A percentile compares a stretch with the other conserved stretches of the same genome.
These are phyloP conservation scores for Thermomucor indicae-seudaticae DNA, from an alignment of 371 early-diverging fungal species.

Conservation along the genomic window DNA sequence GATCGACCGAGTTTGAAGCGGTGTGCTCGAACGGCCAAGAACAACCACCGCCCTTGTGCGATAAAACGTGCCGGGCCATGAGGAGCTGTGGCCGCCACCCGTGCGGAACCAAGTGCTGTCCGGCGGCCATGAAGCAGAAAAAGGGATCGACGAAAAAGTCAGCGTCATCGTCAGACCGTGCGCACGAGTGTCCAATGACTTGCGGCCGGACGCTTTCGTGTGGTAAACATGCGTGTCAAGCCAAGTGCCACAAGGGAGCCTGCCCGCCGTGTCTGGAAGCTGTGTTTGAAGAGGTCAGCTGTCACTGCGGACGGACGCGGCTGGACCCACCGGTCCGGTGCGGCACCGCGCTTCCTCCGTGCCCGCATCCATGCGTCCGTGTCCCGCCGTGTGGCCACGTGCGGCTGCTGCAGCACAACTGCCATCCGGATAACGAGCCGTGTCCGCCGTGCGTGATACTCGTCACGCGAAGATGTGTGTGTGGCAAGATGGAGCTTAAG, in stretches of 20 bases:
- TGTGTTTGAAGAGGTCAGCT: conserved; percentile 64
- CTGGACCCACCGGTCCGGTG: conserved; percentile 74
- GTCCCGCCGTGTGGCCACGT: conserved; percentile 68
- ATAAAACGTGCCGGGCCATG: conserved; percentile 54
- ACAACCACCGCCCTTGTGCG: conserved; percentile 50
- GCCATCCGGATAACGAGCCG: conserved; percentile 67
- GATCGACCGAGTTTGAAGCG: conserved; percentile 41
- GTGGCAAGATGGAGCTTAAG: conserved; percentile 64
- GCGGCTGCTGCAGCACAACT: conserved; percentile 61
- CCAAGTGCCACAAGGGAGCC: conserved; percentile 66
- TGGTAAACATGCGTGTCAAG: conserved; percentile 62
- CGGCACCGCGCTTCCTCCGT: conserved; percentile 63
- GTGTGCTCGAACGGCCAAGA: conserved; percentile 47
- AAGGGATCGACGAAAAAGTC: conserved; percentile 26
- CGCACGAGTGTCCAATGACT: conserved; percentile 58
- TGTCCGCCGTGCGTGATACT: conserved; percentile 77
- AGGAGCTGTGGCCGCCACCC: conserved; percentile 68
- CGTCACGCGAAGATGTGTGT: conserved; percentile 63
- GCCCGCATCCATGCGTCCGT: conserved; percentile 63
- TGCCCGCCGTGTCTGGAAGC: conserved; percentile 72
- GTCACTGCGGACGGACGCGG: conserved; percentile 72
- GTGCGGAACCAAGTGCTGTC: conserved; percentile 56
- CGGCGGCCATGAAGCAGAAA: conserved; percentile 34
- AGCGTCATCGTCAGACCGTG: conserved; percentile 21
- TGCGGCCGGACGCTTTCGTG: conserved; percentile 69